Evolutionary conservation across 495 filamentous ascomycete species (phyloP).

Genomic region (Pyrenula massariospora): DNA sequence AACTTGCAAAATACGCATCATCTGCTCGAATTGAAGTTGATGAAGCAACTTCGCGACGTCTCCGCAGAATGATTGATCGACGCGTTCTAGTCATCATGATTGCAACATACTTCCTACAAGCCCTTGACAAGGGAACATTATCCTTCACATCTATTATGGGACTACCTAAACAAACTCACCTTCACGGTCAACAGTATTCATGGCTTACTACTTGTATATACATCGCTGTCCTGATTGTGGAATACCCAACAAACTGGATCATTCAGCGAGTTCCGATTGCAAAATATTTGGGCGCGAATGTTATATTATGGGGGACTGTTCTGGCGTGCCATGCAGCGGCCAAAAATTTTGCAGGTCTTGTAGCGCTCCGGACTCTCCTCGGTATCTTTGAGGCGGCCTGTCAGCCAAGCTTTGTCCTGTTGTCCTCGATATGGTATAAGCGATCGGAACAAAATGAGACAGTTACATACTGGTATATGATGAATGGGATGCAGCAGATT

Average conservation of each 20-base stretch:
- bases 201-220: conserved; percentile 45
- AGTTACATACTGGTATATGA: conserved; percentile 60
- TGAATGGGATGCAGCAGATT: conserved; percentile 49
- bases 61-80: conserved; percentile 40
- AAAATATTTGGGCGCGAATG: conserved; percentile 49
- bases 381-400: conserved; percentile 60
- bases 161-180: conserved; percentile 39
- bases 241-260: conserved; percentile 46
- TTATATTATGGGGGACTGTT: conserved; percentile 45
- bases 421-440: conserved; percentile 65
- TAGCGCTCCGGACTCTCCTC: conserved; percentile 46
- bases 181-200: conserved; percentile 44
- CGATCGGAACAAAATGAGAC: conserved; percentile 52
- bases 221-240: conserved; percentile 39
- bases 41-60: conserved; percentile 37
- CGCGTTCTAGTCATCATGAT: conserved; percentile 40
- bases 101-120: conserved; percentile 53
- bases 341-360: conserved; percentile 42
- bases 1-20: conserved; percentile 50
- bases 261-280: conserved; percentile 49
- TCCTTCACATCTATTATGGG: conserved; percentile 63
- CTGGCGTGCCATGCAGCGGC: conserved; percentile 49
- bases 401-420: conserved; percentile 43
- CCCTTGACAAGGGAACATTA: conserved; percentile 62
- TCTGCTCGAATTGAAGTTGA: conserved; percentile 38